phyloP scores from a whole-genome alignment of 176 grass and related monocot genomes.

The Olyra latifolia region DNA sequence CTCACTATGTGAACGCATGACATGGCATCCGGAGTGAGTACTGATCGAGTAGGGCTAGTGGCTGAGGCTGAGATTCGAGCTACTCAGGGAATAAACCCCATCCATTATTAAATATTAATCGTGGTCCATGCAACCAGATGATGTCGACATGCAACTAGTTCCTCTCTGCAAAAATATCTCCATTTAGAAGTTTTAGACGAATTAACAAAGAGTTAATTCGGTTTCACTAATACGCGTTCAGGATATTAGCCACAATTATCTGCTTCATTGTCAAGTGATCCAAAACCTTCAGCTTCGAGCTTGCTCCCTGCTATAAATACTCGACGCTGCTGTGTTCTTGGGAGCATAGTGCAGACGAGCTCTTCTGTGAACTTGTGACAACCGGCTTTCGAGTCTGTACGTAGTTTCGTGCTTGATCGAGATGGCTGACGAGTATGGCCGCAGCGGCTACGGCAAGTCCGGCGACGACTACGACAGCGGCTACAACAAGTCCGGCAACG shows the following conservation, averaged over 20 bases:
- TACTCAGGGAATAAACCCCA: conserved; percentile 14
- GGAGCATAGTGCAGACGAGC: conserved; percentile 7
- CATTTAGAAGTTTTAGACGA: background rate
- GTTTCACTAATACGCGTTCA: background rate
- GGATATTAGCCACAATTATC: background rate
- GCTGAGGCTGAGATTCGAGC: background rate
- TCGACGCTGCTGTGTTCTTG: conserved; percentile 9
- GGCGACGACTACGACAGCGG: background rate
- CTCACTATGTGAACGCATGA: no score
- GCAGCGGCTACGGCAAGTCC: conserved; percentile 32
- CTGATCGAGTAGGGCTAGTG: no score
- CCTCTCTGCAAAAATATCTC: background rate
- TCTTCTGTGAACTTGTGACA: background rate
- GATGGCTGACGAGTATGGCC: conserved; percentile 51
- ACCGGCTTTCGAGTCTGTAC: no score
- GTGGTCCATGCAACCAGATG: background rate
- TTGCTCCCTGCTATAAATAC: conserved; percentile 37
- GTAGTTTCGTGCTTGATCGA: background rate
- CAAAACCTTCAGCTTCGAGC: background rate
- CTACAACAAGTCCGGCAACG: conserved; percentile 9
- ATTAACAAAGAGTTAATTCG: background rate
- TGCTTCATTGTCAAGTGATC: background rate
- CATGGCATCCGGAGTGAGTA: no score
- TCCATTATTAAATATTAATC: background rate
- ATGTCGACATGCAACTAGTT: conserved; percentile 19